phyloP scores from a whole-genome alignment of 202 grass and related monocot species.

The Carex sylvatica region DNA sequence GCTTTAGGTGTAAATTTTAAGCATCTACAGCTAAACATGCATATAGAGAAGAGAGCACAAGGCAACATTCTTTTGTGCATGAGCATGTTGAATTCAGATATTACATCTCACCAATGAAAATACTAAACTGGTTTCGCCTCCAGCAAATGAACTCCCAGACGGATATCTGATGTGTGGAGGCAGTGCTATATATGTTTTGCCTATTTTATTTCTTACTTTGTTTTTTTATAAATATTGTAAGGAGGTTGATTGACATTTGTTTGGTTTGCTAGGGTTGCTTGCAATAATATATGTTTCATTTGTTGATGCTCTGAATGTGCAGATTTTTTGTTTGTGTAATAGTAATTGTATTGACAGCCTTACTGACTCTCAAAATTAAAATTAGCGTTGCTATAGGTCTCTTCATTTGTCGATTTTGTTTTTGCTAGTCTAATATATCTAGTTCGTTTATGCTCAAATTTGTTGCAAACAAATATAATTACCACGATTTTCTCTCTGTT shows the following conservation, averaged over 20 bases:
- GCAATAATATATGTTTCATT: constrained; percentile 28
- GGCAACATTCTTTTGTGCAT: constrained; percentile 17
- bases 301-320: constrained; percentile 22
- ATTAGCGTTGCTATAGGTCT: not conserved
- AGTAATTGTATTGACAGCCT: constrained; percentile 28
- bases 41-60: constrained; percentile 27
- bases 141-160: not conserved
- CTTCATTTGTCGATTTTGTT: not conserved
- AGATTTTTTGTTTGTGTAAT: constrained; percentile 20
- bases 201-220: constrained; percentile 18
- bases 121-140: constrained; percentile 2
- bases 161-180: constrained; percentile 8
- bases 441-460: not conserved
- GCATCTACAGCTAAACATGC: constrained; percentile 25
- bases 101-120: not conserved
- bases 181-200: constrained; percentile 27
- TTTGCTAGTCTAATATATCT: not conserved
- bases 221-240: constrained; percentile 22
- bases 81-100: not conserved
- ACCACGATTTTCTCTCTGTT: not conserved
- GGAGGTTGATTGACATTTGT: constrained; percentile 20
- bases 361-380: constrained; percentile 10
- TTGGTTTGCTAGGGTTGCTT: constrained; percentile 27
- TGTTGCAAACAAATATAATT: not conserved
- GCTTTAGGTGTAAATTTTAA: constrained; percentile 34